Base-by-base conservation (phyloP, 2,329 filamentous ascomycete species). In the Metarhizium rileyi region DNA sequence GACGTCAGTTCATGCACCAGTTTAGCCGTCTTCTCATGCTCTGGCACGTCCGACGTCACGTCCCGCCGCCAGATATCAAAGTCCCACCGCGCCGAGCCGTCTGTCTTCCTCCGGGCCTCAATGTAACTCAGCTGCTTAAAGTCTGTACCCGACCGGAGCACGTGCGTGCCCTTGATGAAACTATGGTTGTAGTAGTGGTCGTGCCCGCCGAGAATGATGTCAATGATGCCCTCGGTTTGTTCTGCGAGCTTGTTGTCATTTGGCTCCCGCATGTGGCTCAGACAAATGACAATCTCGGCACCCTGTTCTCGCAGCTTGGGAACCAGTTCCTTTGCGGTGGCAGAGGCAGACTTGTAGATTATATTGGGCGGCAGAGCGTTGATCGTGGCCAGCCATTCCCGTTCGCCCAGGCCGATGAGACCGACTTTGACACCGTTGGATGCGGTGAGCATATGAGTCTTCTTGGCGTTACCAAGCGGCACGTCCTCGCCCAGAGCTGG, bases 61-160 rank as follows among this genome's bases (percentile, higher is more conserved):
- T 95, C 88, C 28, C 86, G 76, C 23, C 88, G 78, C 55, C 75
- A 75, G 53, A 95, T 91, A 53, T 84, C 80, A 57, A 94, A 84
- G 55, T 91, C 80, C 89, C 89, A 95, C 18, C 76, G 76, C 16
- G 59, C 61, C 16, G 62, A 55, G 18, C 61, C 59, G 60, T 70
- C 58, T 1, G 63, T 50, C 54, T 76, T 80, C 22, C 80, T 75
- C 57, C 87, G 79, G 1, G 81, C 86, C 64, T 95, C 87, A 47
- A 96, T 77, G 61, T 95, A 95, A 62, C 87, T 93, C 30, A 95
- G 72, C 63, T 96, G 87, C 68, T 93, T 94, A 69, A 95, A 96
- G 64, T 96, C 90, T 18, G 84, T 88, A 0, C 90, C 90, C 0
- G 87, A 94, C 2, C 90, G 80, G n/a, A 96, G 71, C 3, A 95